These are phyloP conservation scores for Turnera subulata DNA, from an alignment of 345 rosid genomes.

Conservation along the genomic window DNA sequence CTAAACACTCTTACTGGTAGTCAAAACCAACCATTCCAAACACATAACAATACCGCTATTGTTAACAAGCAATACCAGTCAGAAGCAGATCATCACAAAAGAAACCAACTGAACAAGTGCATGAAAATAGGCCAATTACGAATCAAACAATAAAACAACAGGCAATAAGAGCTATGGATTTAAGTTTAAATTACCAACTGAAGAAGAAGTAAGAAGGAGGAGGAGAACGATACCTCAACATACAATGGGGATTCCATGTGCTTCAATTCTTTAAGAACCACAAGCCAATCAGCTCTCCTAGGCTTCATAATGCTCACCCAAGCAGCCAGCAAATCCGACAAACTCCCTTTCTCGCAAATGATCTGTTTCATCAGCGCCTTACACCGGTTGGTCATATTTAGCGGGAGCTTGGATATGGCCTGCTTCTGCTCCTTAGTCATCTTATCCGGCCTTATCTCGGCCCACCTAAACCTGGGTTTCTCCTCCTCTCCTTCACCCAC, in stretches of 20 bases:
- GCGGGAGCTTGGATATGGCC: slow-evolving; percentile 50
- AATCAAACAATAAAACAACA: no score
- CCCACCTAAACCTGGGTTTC: slow-evolving; percentile 51
- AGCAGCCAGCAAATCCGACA: slow-evolving; percentile 47
- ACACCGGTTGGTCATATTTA: slow-evolving; percentile 59
- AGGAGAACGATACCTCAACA: slow-evolving; percentile 39
- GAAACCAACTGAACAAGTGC: no score
- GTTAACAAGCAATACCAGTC: no score
- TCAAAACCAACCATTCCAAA: no score
- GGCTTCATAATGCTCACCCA: slow-evolving; percentile 85
- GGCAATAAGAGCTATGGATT: no score
- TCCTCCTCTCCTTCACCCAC: slow-evolving; percentile 18
- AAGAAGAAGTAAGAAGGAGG: no score
- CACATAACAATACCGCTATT: no score
- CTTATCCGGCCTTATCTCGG: slow-evolving; percentile 32
- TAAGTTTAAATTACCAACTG: no score
- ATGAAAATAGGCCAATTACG: no score
- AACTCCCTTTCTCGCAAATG: slow-evolving; percentile 38
- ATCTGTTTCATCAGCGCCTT: slow-evolving; percentile 66
- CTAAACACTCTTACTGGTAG: no score
- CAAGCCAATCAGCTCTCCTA: slow-evolving; percentile 72
- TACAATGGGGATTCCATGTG: slow-evolving; percentile 51
- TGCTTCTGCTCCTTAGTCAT: slow-evolving; percentile 44
- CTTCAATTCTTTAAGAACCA: slow-evolving; percentile 61
- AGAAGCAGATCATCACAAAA: no score